Evolutionary conservation across 1,284 basidiomycete genomes (phyloP).

Genomic region (Cutaneotrichosporon dermatis): DNA sequence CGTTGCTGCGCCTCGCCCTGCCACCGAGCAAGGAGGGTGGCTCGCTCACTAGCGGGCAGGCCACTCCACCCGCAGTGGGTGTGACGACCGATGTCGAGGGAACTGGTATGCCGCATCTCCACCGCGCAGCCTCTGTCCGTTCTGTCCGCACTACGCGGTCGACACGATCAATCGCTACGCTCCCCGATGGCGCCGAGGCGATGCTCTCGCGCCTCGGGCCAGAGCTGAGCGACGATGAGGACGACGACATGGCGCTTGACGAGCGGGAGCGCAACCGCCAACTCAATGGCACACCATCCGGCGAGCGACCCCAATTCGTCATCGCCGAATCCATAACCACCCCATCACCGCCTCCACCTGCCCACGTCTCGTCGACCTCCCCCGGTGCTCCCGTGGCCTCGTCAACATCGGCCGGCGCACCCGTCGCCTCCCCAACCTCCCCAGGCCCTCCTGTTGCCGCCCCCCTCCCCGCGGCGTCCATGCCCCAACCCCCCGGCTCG

Average conservation of each 20-base stretch:
- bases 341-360: neutral
- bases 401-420: too few species aligned
- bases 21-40: constrained; percentile 52
- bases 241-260: constrained; percentile 7
- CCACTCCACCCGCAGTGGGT: neutral
- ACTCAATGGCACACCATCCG: too few species aligned
- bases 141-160: constrained; percentile 28
- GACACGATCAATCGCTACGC: constrained; percentile 35
- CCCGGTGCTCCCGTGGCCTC: too few species aligned
- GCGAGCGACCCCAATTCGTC: constrained; percentile 23
- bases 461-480: too few species aligned
- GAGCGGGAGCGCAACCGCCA: constrained; percentile 6
- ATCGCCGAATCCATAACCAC: constrained; percentile 12
- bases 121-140: constrained; percentile 27
- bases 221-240: constrained; percentile 20
- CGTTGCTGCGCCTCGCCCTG: constrained; percentile 74
- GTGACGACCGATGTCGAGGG: neutral
- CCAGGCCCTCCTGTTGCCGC: too few species aligned
- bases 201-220: constrained; percentile 40
- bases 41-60: constrained; percentile 9
- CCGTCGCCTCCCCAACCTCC: too few species aligned
- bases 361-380: too few species aligned
- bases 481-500: too few species aligned
- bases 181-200: constrained; percentile 47
- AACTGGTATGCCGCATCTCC: constrained; percentile 9